Percentiles rank a stretch among this genome's conserved stretches.
These are phyloP conservation scores for Chloranthus sessilifolius DNA, from an alignment of 164 flowering plant genomes.

Conservation along the genomic window DNA sequence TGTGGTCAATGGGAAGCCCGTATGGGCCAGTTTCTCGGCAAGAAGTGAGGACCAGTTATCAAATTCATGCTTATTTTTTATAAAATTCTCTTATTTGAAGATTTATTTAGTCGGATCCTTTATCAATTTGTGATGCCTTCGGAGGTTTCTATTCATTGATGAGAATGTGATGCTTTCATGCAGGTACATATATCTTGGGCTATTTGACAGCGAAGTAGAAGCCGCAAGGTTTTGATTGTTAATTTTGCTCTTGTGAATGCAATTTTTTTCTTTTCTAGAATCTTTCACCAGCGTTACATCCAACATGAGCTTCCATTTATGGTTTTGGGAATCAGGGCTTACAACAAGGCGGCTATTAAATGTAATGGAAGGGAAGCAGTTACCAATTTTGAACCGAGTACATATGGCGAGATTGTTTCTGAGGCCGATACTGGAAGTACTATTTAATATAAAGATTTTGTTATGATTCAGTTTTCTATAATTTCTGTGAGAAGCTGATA, in stretches of 20 bases:
- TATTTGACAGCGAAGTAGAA: conserved; percentile 82
- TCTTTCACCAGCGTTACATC: conserved; percentile 32
- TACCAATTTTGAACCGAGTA: conserved; percentile 74
- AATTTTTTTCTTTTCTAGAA: conserved; percentile 19
- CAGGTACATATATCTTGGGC: conserved; percentile 94
- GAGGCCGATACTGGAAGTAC: conserved; percentile 41
- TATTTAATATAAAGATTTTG: not conserved
- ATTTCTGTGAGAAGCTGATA: not conserved
- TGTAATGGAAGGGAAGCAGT: conserved; percentile 83
- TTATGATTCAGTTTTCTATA: not conserved
- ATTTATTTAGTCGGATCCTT: too few species aligned
- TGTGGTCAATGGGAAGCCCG: conserved; percentile 93
- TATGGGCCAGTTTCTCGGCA: conserved; percentile 84
- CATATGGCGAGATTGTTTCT: too few species aligned
- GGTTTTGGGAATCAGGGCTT: conserved; percentile 89
- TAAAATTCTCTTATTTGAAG: conserved; percentile 2
- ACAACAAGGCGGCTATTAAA: conserved; percentile 83
- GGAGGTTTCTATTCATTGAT: too few species aligned
- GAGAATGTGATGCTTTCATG: too few species aligned
- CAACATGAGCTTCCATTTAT: conserved; percentile 39
- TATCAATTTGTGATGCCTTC: too few species aligned
- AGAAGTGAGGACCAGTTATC: conserved; percentile 52
- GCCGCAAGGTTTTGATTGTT: conserved; percentile 86
- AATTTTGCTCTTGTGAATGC: conserved; percentile 38
- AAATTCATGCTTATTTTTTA: not conserved